Evolutionary conservation across 2,329 filamentous ascomycete genomes (phyloP).

Genomic region (Elsinoe arachidis): DNA sequence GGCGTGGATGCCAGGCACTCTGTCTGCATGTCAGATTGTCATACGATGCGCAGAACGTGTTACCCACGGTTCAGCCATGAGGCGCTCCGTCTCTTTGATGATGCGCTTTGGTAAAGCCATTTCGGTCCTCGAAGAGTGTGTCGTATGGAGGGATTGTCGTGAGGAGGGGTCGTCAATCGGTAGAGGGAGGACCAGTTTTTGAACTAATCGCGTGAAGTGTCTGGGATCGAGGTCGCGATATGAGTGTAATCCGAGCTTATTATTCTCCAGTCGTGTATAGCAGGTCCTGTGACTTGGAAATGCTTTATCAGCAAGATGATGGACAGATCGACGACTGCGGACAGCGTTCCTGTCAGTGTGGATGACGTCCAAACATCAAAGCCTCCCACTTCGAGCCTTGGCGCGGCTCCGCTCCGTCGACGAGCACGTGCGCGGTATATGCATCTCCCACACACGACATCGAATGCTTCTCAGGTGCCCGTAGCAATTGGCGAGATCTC

Average conservation of each 20-base stretch:
- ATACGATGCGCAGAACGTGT: slow-evolving; percentile 4
- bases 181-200: too few relatives aligned
- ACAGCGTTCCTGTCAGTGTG: too few relatives aligned
- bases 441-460: too few relatives aligned
- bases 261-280: too few relatives aligned
- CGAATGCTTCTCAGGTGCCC: too few relatives aligned
- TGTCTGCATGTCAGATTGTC: slow-evolving; percentile 31
- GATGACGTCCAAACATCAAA: too few relatives aligned
- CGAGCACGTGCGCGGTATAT: too few relatives aligned
- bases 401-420: neutral
- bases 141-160: neutral
- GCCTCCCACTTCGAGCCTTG: neutral
- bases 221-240: too few relatives aligned
- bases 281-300: too few relatives aligned
- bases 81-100: slow-evolving; percentile 94
- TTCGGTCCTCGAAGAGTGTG: slow-evolving; percentile 10
- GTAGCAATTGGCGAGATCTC: too few relatives aligned
- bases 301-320: neutral
- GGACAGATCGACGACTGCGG: neutral
- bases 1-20: slow-evolving; percentile 91
- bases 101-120: slow-evolving; percentile 90
- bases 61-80: slow-evolving; percentile 89
- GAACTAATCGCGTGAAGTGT: too few relatives aligned
- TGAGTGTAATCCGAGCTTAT: too few relatives aligned
- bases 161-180: neutral